Evolutionary conservation across 768 basidiomycete genomes (phyloP).

Genomic region (Suillus cothurnatus): DNA sequence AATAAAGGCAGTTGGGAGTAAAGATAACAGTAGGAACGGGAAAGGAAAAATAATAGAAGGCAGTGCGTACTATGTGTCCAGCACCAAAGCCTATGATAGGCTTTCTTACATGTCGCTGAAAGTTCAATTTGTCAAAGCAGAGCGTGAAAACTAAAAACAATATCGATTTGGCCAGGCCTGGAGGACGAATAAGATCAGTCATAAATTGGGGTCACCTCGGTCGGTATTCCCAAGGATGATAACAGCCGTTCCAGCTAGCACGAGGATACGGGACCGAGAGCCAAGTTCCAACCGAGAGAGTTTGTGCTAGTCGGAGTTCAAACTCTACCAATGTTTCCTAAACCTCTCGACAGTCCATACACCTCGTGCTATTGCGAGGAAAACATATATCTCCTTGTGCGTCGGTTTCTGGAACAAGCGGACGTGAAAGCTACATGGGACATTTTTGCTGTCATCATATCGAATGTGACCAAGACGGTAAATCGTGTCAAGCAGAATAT

Average conservation of each 20-base stretch:
- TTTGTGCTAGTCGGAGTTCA: slow-evolving; percentile 21
- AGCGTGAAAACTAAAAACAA: neutral
- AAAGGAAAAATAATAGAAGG: too few relatives aligned
- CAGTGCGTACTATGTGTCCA: too few relatives aligned
- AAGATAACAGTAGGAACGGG: too few relatives aligned
- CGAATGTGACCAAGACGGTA: slow-evolving; percentile 62
- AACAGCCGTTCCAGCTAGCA: neutral
- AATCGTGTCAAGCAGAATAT: slow-evolving; percentile 18
- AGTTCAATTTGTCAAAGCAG: neutral
- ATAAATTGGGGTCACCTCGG: neutral
- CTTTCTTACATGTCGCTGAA: neutral
- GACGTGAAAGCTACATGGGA: slow-evolving; percentile 45
- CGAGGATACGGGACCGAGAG: neutral
- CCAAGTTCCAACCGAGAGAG: neutral
- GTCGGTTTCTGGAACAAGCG: slow-evolving; percentile 39
- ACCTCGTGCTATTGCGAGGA: slow-evolving; percentile 74
- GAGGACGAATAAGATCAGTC: neutral
- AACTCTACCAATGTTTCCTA: slow-evolving; percentile 23
- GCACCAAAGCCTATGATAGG: too few relatives aligned
- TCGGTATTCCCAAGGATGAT: neutral
- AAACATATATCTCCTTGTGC: slow-evolving; percentile 64
- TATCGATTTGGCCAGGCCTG: too few relatives aligned
- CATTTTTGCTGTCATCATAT: slow-evolving; percentile 61
- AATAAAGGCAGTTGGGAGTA: too few relatives aligned
- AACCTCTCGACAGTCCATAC: slow-evolving; percentile 40